Evolutionary conservation across 306 rosid species (phyloP).

Genomic region (Rosa multiflora): DNA sequence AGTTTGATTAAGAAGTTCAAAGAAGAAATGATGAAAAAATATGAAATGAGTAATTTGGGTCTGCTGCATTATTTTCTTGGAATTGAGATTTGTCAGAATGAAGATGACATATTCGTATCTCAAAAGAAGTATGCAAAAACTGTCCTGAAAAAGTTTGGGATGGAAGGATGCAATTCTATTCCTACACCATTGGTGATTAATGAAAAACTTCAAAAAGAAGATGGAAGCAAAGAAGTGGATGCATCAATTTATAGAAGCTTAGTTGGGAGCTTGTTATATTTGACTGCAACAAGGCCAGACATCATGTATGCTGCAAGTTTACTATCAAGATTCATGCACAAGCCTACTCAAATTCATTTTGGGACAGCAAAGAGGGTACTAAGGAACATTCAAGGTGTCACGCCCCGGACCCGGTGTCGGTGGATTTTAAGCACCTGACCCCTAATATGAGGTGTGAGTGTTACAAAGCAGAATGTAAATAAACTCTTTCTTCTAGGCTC

Average conservation of each 20-base stretch:
- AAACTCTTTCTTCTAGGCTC: no score
- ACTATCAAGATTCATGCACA: neutral
- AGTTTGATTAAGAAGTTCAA: neutral
- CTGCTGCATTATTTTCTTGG: neutral
- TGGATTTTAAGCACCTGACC: no score
- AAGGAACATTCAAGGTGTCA: neutral
- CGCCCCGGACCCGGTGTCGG: no score
- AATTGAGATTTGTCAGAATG: neutral
- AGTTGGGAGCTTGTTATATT: neutral
- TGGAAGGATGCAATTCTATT: neutral
- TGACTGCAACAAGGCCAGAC: slow-evolving; percentile 1
- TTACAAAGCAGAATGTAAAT: no score
- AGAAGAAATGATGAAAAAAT: neutral
- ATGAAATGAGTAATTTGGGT: neutral
- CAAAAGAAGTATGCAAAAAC: neutral
- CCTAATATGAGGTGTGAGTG: no score
- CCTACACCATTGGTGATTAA: neutral
- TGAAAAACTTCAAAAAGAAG: neutral
- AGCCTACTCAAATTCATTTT: neutral
- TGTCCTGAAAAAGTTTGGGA: neutral
- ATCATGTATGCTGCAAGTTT: no score
- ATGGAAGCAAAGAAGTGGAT: neutral
- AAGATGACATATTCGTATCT: neutral
- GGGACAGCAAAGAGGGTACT: neutral
- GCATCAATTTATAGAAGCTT: neutral